Evolutionary conservation across 441 rosid species (phyloP).

Genomic region (Corymbia citriodora): DNA sequence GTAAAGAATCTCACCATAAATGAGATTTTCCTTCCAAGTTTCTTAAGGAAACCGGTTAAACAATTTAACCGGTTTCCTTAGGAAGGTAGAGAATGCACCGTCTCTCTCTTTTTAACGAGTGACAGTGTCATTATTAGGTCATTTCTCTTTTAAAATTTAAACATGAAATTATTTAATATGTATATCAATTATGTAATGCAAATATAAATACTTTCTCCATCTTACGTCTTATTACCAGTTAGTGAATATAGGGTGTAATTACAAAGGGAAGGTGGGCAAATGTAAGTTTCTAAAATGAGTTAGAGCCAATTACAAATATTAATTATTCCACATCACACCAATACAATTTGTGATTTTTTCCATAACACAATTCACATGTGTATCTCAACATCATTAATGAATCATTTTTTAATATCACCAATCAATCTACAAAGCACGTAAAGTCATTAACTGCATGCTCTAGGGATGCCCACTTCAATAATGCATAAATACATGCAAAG

Average conservation of each 20-base stretch:
- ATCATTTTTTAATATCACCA: neutral
- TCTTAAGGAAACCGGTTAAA: neutral
- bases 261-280: neutral
- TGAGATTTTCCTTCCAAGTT: neutral
- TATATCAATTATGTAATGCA: neutral
- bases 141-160: neutral
- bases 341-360: neutral
- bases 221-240: neutral
- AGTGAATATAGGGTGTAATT: neutral
- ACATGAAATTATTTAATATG: neutral
- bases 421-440: neutral
- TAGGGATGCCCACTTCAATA: neutral
- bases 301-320: neutral
- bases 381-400: neutral
- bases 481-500: neutral
- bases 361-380: neutral
- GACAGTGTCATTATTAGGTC: neutral
- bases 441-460: neutral
- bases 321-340: fast-evolving
- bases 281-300: neutral
- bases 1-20: neutral
- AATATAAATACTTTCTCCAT: neutral
- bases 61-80: neutral
- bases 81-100: neutral
- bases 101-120: neutral